phyloP scores from a whole-genome alignment of 2,329 filamentous ascomycete genomes.

The Emericellopsis atlantica region DNA sequence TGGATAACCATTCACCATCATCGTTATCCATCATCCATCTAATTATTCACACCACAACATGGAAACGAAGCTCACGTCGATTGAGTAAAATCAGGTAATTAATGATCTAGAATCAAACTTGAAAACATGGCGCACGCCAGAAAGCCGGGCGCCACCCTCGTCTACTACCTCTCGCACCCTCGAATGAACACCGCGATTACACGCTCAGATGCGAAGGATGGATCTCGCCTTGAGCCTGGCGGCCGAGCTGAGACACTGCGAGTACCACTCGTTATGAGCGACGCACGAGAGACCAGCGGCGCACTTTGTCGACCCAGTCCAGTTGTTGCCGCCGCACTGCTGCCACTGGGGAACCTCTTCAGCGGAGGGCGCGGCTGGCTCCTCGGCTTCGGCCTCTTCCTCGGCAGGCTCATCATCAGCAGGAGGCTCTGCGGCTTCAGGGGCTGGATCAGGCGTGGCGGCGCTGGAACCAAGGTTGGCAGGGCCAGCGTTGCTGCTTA shows the following conservation, averaged over 20 bases:
- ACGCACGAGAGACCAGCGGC: conserved; percentile 11
- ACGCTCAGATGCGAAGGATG: not conserved
- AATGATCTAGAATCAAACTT: no score
- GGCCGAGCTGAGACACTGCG: conserved; percentile 9
- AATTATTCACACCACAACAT: no score
- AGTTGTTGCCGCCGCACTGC: conserved; percentile 13
- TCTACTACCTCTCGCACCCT: no score
- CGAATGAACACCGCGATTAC: no score
- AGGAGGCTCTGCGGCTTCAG: not conserved
- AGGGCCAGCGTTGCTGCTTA: conserved; percentile 10
- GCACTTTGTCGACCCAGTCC: conserved; percentile 12
- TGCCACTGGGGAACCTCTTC: conserved; percentile 4
- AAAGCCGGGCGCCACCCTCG: no score
- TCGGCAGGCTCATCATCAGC: not conserved
- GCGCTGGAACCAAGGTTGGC: conserved; percentile 10
- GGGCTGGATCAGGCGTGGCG: not conserved
- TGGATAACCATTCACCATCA: no score
- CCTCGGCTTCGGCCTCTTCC: not conserved
- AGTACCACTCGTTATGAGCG: conserved; percentile 14
- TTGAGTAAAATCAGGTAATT: no score
- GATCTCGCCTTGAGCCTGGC: not conserved
- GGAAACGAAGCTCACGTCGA: no score
- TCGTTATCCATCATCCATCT: no score
- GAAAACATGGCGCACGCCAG: no score
- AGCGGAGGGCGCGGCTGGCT: not conserved